These are phyloP conservation scores for Penicillium verhagenii DNA, from an alignment of 495 filamentous ascomycete genomes.

Conservation along the genomic window DNA sequence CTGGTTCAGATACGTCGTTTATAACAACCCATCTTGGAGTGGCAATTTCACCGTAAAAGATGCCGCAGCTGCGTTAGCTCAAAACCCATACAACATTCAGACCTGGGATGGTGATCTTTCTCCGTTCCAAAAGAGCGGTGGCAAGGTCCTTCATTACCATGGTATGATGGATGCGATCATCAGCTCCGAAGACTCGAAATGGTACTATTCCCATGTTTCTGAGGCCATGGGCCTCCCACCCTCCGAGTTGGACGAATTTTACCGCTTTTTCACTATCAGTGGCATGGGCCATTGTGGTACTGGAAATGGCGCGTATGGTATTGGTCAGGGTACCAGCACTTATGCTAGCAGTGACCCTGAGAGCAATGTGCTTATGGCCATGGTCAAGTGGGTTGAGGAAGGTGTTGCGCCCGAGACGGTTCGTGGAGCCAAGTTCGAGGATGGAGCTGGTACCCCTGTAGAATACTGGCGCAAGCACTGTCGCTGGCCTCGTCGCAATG, in stretches of 20 bases:
- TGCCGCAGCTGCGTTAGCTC: constrained; percentile 18
- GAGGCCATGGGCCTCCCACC: constrained; percentile 42
- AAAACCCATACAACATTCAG: constrained; percentile 49
- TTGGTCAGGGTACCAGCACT: constrained; percentile 44
- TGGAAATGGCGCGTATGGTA: constrained; percentile 52
- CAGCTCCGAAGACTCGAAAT: constrained; percentile 41
- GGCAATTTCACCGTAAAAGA: constrained; percentile 33
- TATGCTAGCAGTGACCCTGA: constrained; percentile 32
- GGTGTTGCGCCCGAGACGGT: constrained; percentile 54
- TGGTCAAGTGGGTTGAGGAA: constrained; percentile 63
- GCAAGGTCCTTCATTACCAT: constrained; percentile 53
- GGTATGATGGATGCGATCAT: constrained; percentile 48
- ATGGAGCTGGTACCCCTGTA: constrained; percentile 18
- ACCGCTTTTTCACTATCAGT: constrained; percentile 59
- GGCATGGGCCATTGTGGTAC: constrained; percentile 54
- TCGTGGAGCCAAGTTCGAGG: constrained; percentile 50
- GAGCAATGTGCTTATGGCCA: constrained; percentile 51
- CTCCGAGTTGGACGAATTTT: constrained; percentile 52
- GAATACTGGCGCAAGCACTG: constrained; percentile 44
- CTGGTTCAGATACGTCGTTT: constrained; percentile 57
- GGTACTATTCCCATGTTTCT: constrained; percentile 45
- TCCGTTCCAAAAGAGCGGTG: constrained; percentile 32
- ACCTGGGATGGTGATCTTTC: constrained; percentile 51
- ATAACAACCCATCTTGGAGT: constrained; percentile 48
- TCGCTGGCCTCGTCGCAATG: constrained; percentile 38